Base-by-base conservation (phyloP, 1,284 basidiomycete genomes). In the Ceratobasidium papillatum region DNA sequence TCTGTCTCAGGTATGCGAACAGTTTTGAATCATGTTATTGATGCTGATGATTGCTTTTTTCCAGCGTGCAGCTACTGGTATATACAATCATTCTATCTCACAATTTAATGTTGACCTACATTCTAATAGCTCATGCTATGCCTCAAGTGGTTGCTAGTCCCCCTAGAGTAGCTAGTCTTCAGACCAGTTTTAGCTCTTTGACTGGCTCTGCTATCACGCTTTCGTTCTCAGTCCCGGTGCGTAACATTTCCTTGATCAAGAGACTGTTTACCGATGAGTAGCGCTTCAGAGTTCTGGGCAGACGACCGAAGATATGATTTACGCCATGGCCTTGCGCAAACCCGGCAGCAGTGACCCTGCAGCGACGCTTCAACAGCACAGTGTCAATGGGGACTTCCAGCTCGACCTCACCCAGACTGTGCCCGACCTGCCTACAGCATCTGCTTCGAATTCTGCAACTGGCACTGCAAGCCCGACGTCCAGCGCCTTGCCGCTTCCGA, bases 1-100 rank as follows among this genome's bases (percentile, higher is more conserved):
- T 32, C 78, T 84, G 74, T 82, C 81, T 34, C 84, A 85, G 27
- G 66, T 71, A 9, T 25, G 66, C 47, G n/a, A 0, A 22, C 19
- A 22, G 17, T 5, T 56, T 58, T 58, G 30, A 3, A 8, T 12
- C 19, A n/a, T 5, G 12, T 4, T 41, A 27, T 56, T 56, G 3
- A 22, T 56, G 7, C 32, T 41, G 25, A 43, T 12, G 25, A n/a
- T 8, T n/a, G 3, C 12, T 12, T 32, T 59, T 1, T 22, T 30
- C 45, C 14, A 71, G 66, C 34, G 66, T 7, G n/a, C 59, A 47
- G 54, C 66, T n/a, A 47, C 25, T 47, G 52, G 66, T 71, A 45
- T 49, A 52, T 8, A 45, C 47, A 8, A 30, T 17, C n/a, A 11
- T 9, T 11, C 27, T 41, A 12, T 56, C 38, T 3, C 32, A 4